These are phyloP conservation scores for Arthrobotrys megalospora DNA, from an alignment of 2,329 filamentous ascomycete species.

Conservation along the genomic window DNA sequence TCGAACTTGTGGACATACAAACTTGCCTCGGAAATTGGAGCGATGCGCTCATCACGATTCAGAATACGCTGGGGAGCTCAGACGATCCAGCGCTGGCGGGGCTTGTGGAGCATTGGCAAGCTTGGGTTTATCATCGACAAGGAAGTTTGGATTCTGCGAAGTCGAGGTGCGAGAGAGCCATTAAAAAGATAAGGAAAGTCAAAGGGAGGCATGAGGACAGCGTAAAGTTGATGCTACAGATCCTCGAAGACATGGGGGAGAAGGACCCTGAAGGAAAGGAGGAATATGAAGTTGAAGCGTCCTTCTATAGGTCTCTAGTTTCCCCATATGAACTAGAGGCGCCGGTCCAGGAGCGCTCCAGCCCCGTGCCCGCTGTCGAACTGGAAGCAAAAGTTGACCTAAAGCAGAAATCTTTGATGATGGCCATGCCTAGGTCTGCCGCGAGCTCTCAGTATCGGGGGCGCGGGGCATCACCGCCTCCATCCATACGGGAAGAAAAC, in stretches of 20 bases:
- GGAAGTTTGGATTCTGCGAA: conserved; percentile 15
- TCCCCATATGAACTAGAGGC: not conserved
- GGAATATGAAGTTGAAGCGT: conserved; percentile 17
- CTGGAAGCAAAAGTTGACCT: not conserved
- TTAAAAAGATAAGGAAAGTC: not conserved
- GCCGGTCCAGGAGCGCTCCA: not conserved
- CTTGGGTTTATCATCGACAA: conserved; percentile 22
- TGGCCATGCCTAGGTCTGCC: not conserved
- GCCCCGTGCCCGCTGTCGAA: not conserved
- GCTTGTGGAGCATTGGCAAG: conserved; percentile 22
- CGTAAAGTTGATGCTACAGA: conserved; percentile 8
- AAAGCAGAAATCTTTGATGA: not conserved
- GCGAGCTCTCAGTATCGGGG: not conserved
- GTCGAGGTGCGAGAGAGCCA: conserved; percentile 16
- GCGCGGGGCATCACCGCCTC: conserved; percentile 1
- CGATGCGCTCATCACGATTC: not conserved
- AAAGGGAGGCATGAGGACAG: conserved; percentile 6
- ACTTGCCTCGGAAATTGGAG: conserved; percentile 4
- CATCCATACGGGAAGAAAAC: not conserved
- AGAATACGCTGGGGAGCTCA: not conserved
- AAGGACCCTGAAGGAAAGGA: conserved; percentile 2
- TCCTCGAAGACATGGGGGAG: conserved; percentile 12
- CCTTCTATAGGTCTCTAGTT: conserved; percentile 10
- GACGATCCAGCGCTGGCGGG: not conserved
- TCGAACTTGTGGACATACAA: conserved; percentile 16